phyloP scores from a whole-genome alignment of 495 filamentous ascomycete genomes.

The Tetracladium marchalianum region DNA sequence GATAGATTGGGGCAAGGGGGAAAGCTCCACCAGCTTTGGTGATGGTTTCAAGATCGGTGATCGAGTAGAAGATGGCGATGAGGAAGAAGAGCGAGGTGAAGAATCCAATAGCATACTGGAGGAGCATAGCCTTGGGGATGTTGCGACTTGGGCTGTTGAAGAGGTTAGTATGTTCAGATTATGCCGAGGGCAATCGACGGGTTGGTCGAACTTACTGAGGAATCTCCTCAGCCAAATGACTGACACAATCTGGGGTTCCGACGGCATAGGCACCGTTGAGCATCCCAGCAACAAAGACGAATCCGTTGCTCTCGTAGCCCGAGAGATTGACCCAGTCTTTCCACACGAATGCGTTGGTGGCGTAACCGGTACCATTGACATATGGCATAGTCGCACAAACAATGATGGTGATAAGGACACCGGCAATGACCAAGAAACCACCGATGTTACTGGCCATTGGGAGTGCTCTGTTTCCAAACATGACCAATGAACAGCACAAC shows the following conservation, averaged over 20 bases:
- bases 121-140: slow-evolving; percentile 51
- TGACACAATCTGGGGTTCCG: slow-evolving; percentile 66
- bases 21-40: slow-evolving; percentile 47
- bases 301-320: slow-evolving; percentile 39
- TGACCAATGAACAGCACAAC: slow-evolving; percentile 50
- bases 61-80: slow-evolving; percentile 63
- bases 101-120: slow-evolving; percentile 51
- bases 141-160: slow-evolving; percentile 38
- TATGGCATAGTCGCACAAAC: slow-evolving; percentile 69
- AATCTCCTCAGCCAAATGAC: slow-evolving; percentile 78
- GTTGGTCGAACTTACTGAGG: slow-evolving; percentile 30
- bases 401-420: slow-evolving; percentile 61
- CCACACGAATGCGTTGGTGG: slow-evolving; percentile 52
- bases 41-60: slow-evolving; percentile 54
- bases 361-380: slow-evolving; percentile 30
- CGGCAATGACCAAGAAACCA: slow-evolving; percentile 57
- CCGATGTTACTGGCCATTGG: slow-evolving; percentile 58
- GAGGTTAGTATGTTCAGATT: neutral
- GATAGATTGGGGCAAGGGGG: slow-evolving; percentile 71
- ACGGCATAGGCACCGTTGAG: slow-evolving; percentile 81
- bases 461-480: slow-evolving; percentile 60
- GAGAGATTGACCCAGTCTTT: slow-evolving; percentile 11
- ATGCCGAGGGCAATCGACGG: neutral
- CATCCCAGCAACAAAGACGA: slow-evolving; percentile 73
- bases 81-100: slow-evolving; percentile 64